Base-by-base conservation (phyloP, 495 filamentous ascomycete genomes). In the Neurospora intermedia region DNA sequence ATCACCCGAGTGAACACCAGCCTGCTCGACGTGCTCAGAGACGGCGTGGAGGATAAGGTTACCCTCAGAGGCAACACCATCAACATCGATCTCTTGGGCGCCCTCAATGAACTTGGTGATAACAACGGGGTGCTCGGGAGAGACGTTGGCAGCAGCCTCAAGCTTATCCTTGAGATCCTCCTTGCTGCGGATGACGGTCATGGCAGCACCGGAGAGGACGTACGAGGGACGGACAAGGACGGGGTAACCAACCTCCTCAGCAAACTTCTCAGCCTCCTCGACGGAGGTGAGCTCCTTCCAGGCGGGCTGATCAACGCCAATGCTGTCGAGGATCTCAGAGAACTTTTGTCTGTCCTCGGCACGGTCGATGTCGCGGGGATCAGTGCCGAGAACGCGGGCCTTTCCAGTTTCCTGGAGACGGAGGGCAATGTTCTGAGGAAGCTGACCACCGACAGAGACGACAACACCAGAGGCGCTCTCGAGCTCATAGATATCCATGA, bases 21-120 rank as follows among this genome's bases (percentile, higher is more conserved):
- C 96, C 76, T 97, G 94, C 82, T 99, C 96, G 46, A 99, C 91
- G 81, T 99, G 96, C 83, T 99, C 96, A 46, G 93, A 97, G 76
- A 99, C 90, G 77, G 97, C 97, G 78, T 98, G 96, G 66, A 96
- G 83, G 75, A 98, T 90, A 84, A 98, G 91, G 70, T 89, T 90
- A 74, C 95, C 95, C 75, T 90, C 87, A 54, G 91, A 92, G 69
- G 92, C 95, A 31, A 99, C 96, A 77, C 92, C 96, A 77, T 99
- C 96, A 83, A 98, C 94, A 77, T 99, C 96, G 70, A 99, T 97
- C 83, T 99, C 96, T 86, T 97, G 92, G 23, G 94, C 94, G 74
- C 93, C 93, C 82, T 98, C 96, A 74, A 99, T 98, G 82, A 98
- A 99, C 85, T 99, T 98, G 72, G 92, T 97, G 78, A 99, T 97